Evolutionary conservation across 164 flowering plant species (phyloP).

Genomic region (Aristolochia fimbriata): DNA sequence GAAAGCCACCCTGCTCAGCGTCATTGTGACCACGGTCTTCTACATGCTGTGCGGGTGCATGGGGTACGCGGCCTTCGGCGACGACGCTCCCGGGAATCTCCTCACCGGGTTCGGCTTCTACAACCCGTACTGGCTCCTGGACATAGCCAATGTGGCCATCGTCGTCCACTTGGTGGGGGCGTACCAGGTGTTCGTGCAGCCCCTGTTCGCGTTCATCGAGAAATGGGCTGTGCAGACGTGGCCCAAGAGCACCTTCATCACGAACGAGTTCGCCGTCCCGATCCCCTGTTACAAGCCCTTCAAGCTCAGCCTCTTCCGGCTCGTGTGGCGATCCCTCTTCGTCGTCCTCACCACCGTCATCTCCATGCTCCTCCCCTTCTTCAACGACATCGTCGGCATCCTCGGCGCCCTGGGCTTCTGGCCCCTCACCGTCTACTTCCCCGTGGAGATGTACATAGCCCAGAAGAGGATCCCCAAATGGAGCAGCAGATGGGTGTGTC

Average conservation of each 20-base stretch:
- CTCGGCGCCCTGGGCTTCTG: slow-evolving; percentile 61
- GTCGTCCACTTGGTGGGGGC: slow-evolving; percentile 68
- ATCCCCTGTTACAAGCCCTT: slow-evolving; percentile 24
- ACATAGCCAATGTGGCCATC: slow-evolving; percentile 52
- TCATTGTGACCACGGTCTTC: slow-evolving; percentile 40
- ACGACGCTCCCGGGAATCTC: slow-evolving; percentile 43
- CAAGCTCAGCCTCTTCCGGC: slow-evolving; percentile 36
- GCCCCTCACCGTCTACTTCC: slow-evolving; percentile 63
- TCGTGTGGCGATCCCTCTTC: slow-evolving; percentile 40
- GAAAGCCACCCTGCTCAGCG: slow-evolving; percentile 32
- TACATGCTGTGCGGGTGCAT: slow-evolving; percentile 61
- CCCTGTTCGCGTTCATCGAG: slow-evolving; percentile 55
- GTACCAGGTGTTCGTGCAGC: slow-evolving; percentile 57
- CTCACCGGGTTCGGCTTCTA: slow-evolving; percentile 65
- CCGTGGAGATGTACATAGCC: slow-evolving; percentile 52
- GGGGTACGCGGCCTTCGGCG: slow-evolving; percentile 68
- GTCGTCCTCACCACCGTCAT: slow-evolving; percentile 42
- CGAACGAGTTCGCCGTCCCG: slow-evolving; percentile 26
- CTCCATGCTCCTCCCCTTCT: slow-evolving; percentile 59
- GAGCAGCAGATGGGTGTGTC: slow-evolving; percentile 49
- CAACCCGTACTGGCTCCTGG: slow-evolving; percentile 59
- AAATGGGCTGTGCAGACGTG: slow-evolving; percentile 29
- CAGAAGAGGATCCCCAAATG: slow-evolving; percentile 50
- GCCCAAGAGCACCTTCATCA: slow-evolving; percentile 33
- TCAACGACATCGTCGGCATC: slow-evolving; percentile 50